Evolutionary conservation across 805 yeast genomes (phyloP).

Genomic region (Wickerhamomyces sydowiorum): DNA sequence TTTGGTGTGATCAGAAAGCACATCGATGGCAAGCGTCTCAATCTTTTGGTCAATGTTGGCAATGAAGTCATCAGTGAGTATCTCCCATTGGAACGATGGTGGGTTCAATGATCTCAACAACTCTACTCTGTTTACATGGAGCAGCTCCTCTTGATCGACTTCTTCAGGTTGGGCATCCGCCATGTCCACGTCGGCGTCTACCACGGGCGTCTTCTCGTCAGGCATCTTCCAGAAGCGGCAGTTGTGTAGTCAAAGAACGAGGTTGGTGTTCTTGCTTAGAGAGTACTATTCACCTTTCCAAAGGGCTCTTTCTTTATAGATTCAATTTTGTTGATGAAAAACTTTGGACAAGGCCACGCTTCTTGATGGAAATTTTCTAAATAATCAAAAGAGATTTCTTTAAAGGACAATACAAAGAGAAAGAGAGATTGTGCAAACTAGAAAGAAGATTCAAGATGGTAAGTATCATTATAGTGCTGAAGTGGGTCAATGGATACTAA

Average conservation of each 20-base stretch:
- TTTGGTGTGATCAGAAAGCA: slow-evolving; percentile 1
- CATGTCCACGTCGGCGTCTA: not conserved
- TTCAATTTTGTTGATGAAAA: not conserved
- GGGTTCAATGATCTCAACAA: not conserved
- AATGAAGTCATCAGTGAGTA: slow-evolving; percentile 6
- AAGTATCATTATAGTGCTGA: not conserved
- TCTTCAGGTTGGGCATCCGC: not conserved
- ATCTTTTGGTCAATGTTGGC: not conserved
- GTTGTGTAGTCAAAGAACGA: not conserved
- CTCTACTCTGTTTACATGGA: not conserved
- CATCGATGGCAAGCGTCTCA: not conserved
- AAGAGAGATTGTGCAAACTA: too few relatives aligned
- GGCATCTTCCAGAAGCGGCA: not conserved
- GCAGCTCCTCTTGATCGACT: not conserved
- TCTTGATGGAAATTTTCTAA: not conserved
- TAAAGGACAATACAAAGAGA: not conserved
- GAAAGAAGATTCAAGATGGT: not conserved
- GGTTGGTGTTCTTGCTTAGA: too few relatives aligned
- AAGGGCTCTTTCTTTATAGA: too few relatives aligned
- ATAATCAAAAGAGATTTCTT: too few relatives aligned
- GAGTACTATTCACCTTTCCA: not conserved
- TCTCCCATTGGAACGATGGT: slow-evolving; percentile 2
- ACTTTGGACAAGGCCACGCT: not conserved
- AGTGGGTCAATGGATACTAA: not conserved
- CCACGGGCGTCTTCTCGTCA: not conserved